Percentiles rank a stretch among this genome's conserved stretches.
phyloP scores from a whole-genome alignment of 2,329 filamentous ascomycete species.

The Pyricularia pennisetigena region DNA sequence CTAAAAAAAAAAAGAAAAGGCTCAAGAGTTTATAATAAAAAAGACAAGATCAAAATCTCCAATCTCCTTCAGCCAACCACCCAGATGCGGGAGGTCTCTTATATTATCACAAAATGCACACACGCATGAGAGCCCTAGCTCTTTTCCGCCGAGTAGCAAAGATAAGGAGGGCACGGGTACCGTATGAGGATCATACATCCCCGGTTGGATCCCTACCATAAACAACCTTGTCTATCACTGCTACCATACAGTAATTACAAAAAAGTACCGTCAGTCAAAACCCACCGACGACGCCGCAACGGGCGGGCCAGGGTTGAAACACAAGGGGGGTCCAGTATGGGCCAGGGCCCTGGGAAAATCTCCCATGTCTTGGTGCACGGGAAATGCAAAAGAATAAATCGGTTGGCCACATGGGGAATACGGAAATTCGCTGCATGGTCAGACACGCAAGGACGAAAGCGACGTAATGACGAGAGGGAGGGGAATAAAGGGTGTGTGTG shows the following conservation, averaged over 20 bases:
- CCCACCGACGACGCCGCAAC: neutral
- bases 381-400: neutral
- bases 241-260: neutral
- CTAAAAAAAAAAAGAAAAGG: neutral
- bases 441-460: neutral
- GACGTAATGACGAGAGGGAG: neutral
- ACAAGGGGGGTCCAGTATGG: neutral
- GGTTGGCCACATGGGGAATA: neutral
- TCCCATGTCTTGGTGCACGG: neutral
- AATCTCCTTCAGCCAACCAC: neutral
- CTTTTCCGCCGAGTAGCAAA: neutral
- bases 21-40: neutral
- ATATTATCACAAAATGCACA: neutral
- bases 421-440: neutral
- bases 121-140: neutral
- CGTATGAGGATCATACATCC: conserved; percentile 1
- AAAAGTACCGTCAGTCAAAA: neutral
- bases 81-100: neutral
- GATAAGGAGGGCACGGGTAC: conserved; percentile 1
- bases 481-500: neutral
- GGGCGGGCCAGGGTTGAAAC: neutral
- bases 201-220: neutral
- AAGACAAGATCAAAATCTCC: neutral
- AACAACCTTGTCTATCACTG: neutral
- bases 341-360: neutral